Conservation (phyloP, 2,329 filamentous ascomycete species). For the Westerdykella sp. region DNA sequence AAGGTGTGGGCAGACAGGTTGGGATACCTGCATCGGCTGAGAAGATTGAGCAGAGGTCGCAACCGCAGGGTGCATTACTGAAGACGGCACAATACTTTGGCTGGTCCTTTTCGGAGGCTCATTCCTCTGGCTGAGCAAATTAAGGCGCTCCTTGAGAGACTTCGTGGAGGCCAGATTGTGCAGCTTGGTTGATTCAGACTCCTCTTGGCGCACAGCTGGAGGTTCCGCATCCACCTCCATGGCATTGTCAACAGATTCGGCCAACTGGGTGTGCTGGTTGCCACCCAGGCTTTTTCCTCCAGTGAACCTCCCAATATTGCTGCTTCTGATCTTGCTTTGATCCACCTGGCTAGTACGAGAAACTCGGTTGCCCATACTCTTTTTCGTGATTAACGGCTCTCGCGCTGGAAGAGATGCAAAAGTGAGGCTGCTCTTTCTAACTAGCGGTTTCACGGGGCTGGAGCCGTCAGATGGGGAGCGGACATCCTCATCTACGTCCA, state of each 20-base stretch:
- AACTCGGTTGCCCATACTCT: slow-evolving; percentile 66
- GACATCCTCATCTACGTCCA: slow-evolving; percentile 47
- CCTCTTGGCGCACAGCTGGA: slow-evolving; percentile 34
- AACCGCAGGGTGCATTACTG: background rate
- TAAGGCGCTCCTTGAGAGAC: slow-evolving; percentile 86
- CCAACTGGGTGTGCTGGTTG: slow-evolving; percentile 27
- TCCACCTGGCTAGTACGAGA: slow-evolving; percentile 77
- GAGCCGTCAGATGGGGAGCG: slow-evolving; percentile 63
- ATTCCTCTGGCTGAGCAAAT: slow-evolving; percentile 55
- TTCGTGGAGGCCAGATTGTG: slow-evolving; percentile 93
- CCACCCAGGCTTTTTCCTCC: slow-evolving; percentile 62
- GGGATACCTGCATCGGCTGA: slow-evolving; percentile 23
- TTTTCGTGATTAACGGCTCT: slow-evolving; percentile 78
- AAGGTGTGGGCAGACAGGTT: slow-evolving; percentile 22
- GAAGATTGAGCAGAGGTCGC: slow-evolving; percentile 16
- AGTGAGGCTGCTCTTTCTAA: slow-evolving; percentile 90
- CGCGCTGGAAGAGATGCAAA: slow-evolving; percentile 89
- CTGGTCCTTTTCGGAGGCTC: slow-evolving; percentile 31
- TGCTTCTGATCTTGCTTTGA: slow-evolving; percentile 54
- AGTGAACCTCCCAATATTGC: slow-evolving; percentile 67
- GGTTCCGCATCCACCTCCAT: slow-evolving; percentile 48
- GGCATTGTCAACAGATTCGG: slow-evolving; percentile 45
- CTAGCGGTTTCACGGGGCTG: slow-evolving; percentile 66
- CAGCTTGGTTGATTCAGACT: slow-evolving; percentile 50
- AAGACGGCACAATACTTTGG: slow-evolving; percentile 29